Percentiles rank a stretch among this genome's conserved stretches.
phyloP scores from a whole-genome alignment of 2,329 filamentous ascomycete genomes.

The Biscogniauxia mediterranea region DNA sequence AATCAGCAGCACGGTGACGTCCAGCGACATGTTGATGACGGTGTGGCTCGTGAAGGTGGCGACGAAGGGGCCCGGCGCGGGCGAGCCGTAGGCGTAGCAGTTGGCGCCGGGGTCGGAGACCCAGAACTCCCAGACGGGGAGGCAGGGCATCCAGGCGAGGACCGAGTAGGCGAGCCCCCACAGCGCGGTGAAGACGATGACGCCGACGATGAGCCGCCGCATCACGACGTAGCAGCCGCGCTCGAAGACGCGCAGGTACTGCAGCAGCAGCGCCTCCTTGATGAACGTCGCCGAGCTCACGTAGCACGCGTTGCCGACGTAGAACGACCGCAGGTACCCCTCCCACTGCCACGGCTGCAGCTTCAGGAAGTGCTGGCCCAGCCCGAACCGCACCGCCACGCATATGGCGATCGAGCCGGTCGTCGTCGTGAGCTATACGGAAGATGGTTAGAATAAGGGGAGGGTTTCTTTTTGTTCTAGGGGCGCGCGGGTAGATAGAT shows the following conservation, averaged over 20 bases:
- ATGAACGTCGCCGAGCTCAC: constrained; percentile 26
- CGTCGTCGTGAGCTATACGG: constrained; percentile 19
- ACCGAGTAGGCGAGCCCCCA: constrained; percentile 33
- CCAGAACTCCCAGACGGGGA: constrained; percentile 25
- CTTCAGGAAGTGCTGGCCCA: constrained; percentile 26
- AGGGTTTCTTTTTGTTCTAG: too few species aligned
- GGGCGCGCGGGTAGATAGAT: too few species aligned
- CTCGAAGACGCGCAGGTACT: constrained; percentile 29
- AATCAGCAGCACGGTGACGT: constrained; percentile 32
- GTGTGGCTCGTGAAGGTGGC: constrained; percentile 35
- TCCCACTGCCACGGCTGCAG: constrained; percentile 14
- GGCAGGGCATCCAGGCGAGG: constrained; percentile 33
- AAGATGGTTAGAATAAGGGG: too few species aligned
- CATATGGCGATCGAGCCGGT: constrained; percentile 22
- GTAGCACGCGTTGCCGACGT: constrained; percentile 26
- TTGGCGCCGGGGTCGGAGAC: constrained; percentile 9
- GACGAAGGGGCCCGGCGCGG: constrained; percentile 24
- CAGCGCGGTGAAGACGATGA: constrained; percentile 28
- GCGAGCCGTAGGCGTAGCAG: constrained; percentile 35
- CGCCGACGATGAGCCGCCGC: constrained; percentile 19
- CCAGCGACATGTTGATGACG: constrained; percentile 34
- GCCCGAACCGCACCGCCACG: constrained; percentile 18
- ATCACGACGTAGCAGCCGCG: constrained; percentile 17
- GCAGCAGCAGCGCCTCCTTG: constrained; percentile 27
- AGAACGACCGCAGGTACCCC: constrained; percentile 25